Conservation (phyloP, 2,329 filamentous ascomycete genomes). For the Epichloe sp. region DNA sequence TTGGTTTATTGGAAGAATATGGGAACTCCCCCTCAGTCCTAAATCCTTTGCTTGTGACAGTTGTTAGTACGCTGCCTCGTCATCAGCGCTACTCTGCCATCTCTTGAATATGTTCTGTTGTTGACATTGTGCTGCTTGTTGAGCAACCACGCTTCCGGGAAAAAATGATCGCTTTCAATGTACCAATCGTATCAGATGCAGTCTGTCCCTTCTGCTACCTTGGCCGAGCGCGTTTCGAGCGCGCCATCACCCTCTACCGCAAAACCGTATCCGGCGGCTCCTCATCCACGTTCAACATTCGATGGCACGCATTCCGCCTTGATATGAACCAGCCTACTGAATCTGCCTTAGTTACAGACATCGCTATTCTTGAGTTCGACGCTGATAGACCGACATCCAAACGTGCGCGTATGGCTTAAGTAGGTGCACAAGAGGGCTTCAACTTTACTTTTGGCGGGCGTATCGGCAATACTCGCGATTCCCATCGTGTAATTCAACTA, state of each 20-base stretch:
- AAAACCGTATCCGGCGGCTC: constrained; percentile 42
- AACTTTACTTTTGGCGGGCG: constrained; percentile 58
- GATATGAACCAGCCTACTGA: constrained; percentile 34
- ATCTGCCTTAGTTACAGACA: constrained; percentile 32
- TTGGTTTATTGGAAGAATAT: no score
- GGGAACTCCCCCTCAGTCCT: no score
- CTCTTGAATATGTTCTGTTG: no score
- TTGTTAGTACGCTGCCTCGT: background rate
- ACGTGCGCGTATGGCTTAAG: constrained; percentile 37
- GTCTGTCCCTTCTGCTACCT: constrained; percentile 74
- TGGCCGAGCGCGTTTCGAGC: constrained; percentile 61
- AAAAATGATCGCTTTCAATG: constrained; percentile 60
- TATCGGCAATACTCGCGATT: constrained; percentile 66
- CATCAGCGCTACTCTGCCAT: background rate
- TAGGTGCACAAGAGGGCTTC: constrained; percentile 56
- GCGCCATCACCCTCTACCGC: constrained; percentile 56
- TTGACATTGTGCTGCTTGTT: no score
- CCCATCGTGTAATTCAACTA: constrained; percentile 63
- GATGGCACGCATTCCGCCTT: constrained; percentile 72
- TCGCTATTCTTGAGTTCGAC: constrained; percentile 54
- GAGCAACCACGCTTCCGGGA: background rate
- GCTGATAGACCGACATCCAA: constrained; percentile 44
- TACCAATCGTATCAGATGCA: constrained; percentile 69
- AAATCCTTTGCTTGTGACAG: no score
- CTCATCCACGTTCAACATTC: constrained; percentile 56